Base-by-base conservation (phyloP, 257 asterid genomes). In the Jacaranda mimosifolia region DNA sequence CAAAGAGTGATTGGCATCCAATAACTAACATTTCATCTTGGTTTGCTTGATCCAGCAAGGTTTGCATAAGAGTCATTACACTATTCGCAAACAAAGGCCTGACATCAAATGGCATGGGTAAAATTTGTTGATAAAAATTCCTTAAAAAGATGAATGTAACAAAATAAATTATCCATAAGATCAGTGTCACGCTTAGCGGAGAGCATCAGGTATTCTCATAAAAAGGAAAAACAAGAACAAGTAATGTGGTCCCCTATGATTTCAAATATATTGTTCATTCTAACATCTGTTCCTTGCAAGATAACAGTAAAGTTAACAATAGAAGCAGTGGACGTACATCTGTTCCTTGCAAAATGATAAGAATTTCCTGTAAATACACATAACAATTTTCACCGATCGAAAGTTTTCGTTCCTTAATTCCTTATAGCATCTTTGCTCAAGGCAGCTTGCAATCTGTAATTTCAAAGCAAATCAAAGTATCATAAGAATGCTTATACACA, bases 71-170 rank as follows among this genome's bases (percentile, higher is more conserved):
- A 81, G 89, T 88, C 86, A 96, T 84, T 74, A 93, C 75, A 82
- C 97, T 91, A 85, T 85, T 96, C 42, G 98, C 97, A 80, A 93
- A 96, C 80, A 96, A 87, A 70, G 99, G 91, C 94, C 99, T 96
- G 94, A 56, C 48, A 84, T 53, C 72, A 78, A 63, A 59, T 69
- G 57, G 55, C 56, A 72, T 36, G 35, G n/a, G 38, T 73, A 43
- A 59, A 57, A 46, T 48, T 73, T 69, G 53, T 32, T 64, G 11
- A 46, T n/a, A 26, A 19, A 39, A 17, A 15, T 11, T 62, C 36
- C 21, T 10, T 10, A n/a, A 49, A 73, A 55, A 55, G 45, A 52
- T 6, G 42, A n/a, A 43, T 32, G 43, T 55, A 46, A 45, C 18
- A 45, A 8, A 18, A 52, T 7, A 39, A 32, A 59, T 32, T n/a